Base-by-base conservation (phyloP, 192 early-diverging fungal genomes). In the Paraglomus brasilianum region DNA sequence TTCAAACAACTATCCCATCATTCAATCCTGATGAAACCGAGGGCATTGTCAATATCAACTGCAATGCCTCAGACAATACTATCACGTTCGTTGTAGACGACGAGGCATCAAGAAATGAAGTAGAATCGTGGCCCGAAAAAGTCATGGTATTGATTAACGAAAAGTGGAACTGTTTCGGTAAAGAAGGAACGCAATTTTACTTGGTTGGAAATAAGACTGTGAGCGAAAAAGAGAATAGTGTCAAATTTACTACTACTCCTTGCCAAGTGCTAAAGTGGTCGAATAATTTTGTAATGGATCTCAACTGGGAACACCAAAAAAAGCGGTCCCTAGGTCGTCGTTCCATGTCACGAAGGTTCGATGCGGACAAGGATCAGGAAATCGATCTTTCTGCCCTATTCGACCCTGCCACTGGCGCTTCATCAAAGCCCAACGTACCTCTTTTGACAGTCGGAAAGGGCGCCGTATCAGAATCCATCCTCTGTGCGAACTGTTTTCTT, bases 391-490 rank as follows among this genome's bases (percentile, higher is more conserved):
- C 48, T 40, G 9, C 51, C 41, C 51, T 66, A 66, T 66, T 51
- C 42, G 64, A 66, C 40, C 15, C 24, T 41, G 39, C 22, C 19
- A 66, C 64, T 36, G 64, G 47, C 10, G 40, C 30, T 51, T 42
- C 64, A 24, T 66, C 64, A 7, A 52, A 66, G 41, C 64, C 64
- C 39, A 66, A 66, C 17, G 8, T 66, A 49, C 46, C 47, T 41
- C 22, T 66, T 9, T 17, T 50, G 21, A 10, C 17, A 9, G 5
- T 21, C 8, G 38, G 8, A 3, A 46, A 66, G 21, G 21, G 22
- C 9, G 49, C 39, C 41, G 24, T 38, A 5, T 15, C 10, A 36
- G 64, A 66, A 66, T 52, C 64, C n/a, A 51, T 66, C 38, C 8
- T 49, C 21, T 66, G 64, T n/a, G 7, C 21, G 0, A 51, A 66